Percentiles rank a stretch among this genome's conserved stretches.
Conservation (phyloP, 2,329 filamentous ascomycete genomes). For the Aspergillus sclerotialis region DNA sequence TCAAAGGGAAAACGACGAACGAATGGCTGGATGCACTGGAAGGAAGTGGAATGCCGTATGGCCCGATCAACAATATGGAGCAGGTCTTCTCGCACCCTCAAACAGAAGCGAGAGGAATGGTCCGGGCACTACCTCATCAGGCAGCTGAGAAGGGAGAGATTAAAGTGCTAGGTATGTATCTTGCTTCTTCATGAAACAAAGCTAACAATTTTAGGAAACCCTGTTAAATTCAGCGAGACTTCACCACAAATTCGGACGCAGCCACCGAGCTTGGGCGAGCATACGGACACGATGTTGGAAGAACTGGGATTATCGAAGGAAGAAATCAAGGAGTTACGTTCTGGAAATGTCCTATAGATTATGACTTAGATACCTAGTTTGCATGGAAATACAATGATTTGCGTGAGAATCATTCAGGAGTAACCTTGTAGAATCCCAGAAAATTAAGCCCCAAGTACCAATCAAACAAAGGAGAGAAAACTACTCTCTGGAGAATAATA, state of each 20-base stretch:
- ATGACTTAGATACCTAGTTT: neutral
- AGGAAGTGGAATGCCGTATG: slow-evolving; percentile 40
- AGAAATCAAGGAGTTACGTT: slow-evolving; percentile 11
- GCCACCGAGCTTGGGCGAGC: slow-evolving; percentile 25
- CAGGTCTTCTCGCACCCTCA: slow-evolving; percentile 40
- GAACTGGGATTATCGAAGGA: slow-evolving; percentile 15
- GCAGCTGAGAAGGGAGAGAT: slow-evolving; percentile 7
- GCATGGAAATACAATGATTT: neutral
- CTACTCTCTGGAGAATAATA: no score
- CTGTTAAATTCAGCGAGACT: slow-evolving; percentile 29
- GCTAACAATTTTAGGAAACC: neutral
- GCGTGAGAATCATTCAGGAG: neutral
- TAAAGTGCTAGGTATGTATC: slow-evolving; percentile 19
- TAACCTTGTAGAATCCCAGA: neutral
- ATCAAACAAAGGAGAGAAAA: neutral
- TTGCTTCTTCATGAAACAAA: neutral
- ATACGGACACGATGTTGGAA: slow-evolving; percentile 19
- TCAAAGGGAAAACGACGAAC: slow-evolving; percentile 30
- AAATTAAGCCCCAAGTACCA: neutral
- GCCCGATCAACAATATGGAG: slow-evolving; percentile 40
- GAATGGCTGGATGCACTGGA: slow-evolving; percentile 38
- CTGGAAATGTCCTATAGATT: neutral
- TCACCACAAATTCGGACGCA: slow-evolving; percentile 5
- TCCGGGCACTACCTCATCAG: slow-evolving; percentile 20
- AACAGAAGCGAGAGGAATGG: slow-evolving; percentile 33